Base-by-base conservation (phyloP, 345 rosid species). In the Moricandia moricandioides region DNA sequence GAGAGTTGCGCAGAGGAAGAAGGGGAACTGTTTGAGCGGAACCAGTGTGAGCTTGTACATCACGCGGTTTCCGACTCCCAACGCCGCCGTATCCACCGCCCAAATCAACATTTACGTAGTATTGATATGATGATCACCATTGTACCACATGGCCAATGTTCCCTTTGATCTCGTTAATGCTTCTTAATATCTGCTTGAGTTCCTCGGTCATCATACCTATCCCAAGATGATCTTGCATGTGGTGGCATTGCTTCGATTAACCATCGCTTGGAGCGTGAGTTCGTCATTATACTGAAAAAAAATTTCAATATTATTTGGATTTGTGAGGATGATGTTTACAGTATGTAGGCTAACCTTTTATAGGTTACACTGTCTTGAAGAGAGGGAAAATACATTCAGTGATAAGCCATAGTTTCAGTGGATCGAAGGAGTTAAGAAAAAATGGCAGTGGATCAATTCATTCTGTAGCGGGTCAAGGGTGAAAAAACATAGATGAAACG, bases 1-100 rank as follows among this genome's bases (percentile, higher is more conserved):
- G 24, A 21, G 24, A 21, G 24, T 21, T 21, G 24, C 24, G 24
- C 24, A 21, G 24, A 21, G 24, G 24, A 21, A 21, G 24, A 21
- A 21, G 24, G 24, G 24, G 24, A 2, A 21, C 2, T 21, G 91
- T 81, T 87, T 89, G 61, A 93, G 90, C 14, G 97, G 96, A 73
- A 93, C 88, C 7, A 93, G 69, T 39, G 96, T 97, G 14, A 93
- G 84, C 52, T 93, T 93, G 72, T 93, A 85, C 74, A 93, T 63
- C 70, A 93, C 96, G 3, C 98, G 85, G 76, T 93, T 91, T 58
- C 92, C 93, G 3, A 91, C 97, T 0, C 98, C 97, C 16, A 93
- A 61, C 69, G 83, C 86, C 83, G 87, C 97, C 79, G 97, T 89
- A 35, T 79, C 84, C 63, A 58, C 90, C 77, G 85, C 91, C 56